Percentiles rank a stretch among this genome's conserved stretches.
Conservation (phyloP, 2,329 filamentous ascomycete species). For the Ophiostoma piceae region DNA sequence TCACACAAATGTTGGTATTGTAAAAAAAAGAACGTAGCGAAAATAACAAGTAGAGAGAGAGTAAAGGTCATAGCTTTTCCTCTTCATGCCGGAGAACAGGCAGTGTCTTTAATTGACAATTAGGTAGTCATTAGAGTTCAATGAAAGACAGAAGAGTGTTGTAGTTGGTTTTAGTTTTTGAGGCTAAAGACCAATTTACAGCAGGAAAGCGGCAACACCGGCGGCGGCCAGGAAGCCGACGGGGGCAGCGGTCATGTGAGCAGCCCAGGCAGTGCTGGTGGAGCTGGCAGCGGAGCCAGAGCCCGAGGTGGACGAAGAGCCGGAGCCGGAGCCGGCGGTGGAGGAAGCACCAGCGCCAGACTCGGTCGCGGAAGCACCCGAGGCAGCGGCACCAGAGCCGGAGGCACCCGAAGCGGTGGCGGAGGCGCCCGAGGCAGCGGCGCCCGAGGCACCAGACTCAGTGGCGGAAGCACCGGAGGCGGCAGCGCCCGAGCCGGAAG, state of each 20-base stretch:
- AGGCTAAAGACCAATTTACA: conserved; percentile 36
- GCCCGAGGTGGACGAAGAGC: conserved; percentile 10
- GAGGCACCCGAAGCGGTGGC: conserved; percentile 22
- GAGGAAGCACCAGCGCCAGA: conserved; percentile 28
- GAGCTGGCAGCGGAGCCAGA: conserved; percentile 14
- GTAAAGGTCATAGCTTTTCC: not conserved
- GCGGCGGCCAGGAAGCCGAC: conserved; percentile 45
- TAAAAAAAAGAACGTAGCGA: conserved; percentile 17
- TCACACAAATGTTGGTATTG: conserved; percentile 22
- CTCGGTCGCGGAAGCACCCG: conserved; percentile 22
- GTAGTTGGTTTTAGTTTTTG: not conserved
- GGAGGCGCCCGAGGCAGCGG: conserved; percentile 16
- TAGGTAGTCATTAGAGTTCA: conserved; percentile 11
- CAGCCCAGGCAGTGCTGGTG: conserved; percentile 18
- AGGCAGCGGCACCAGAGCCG: conserved; percentile 21
- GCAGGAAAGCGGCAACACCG: conserved; percentile 45
- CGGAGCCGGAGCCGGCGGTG: conserved; percentile 7
- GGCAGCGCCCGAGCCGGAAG: conserved; percentile 12
- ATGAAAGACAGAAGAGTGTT: conserved; percentile 3
- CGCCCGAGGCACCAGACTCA: conserved; percentile 18
- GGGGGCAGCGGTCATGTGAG: conserved; percentile 42
- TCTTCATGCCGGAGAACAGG: conserved; percentile 5
- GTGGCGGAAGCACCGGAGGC: conserved; percentile 18
- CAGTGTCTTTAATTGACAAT: conserved; percentile 5
- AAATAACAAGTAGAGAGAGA: conserved; percentile 9